phyloP scores from a whole-genome alignment of 192 early-diverging fungal genomes.

The Linnemannia exigua region DNA sequence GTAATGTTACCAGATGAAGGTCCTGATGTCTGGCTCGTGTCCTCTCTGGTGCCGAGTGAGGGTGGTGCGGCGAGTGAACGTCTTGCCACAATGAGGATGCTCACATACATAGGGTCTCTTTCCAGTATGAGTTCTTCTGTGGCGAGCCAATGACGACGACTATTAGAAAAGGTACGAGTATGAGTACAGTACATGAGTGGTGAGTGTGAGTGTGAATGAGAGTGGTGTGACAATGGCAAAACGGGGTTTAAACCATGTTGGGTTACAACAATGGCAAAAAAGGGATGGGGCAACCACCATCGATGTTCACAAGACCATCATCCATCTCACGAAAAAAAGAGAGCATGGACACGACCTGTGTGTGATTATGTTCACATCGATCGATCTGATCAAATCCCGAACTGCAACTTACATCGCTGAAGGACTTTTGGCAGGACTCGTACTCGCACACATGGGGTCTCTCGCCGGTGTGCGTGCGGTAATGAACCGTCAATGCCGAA shows the following conservation, averaged over 20 bases:
- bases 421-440: slow-evolving; percentile 78
- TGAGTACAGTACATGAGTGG: neutral
- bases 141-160: slow-evolving; percentile 83
- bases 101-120: slow-evolving; percentile 81
- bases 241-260: neutral
- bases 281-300: neutral
- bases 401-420: slow-evolving; percentile 71
- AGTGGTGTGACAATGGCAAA: neutral
- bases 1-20: slow-evolving; percentile 53
- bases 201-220: neutral
- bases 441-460: slow-evolving; percentile 77
- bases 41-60: slow-evolving; percentile 73
- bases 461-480: slow-evolving; percentile 81
- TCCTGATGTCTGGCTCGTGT: slow-evolving; percentile 66
- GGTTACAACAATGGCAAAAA: neutral
- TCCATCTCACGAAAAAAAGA: neutral
- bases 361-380: neutral
- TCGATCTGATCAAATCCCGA: slow-evolving; percentile 5
- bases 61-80: slow-evolving; percentile 79
- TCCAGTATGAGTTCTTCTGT: slow-evolving; percentile 83
- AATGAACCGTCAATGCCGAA: slow-evolving; percentile 82
- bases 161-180: slow-evolving; percentile 13
- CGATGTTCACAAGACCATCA: neutral
- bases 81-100: slow-evolving; percentile 76
- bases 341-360: neutral